A percentile compares a stretch with the other conserved stretches of the same genome.
phyloP scores from a whole-genome alignment of 805 yeast species.

The Ogataea glucozyma region DNA sequence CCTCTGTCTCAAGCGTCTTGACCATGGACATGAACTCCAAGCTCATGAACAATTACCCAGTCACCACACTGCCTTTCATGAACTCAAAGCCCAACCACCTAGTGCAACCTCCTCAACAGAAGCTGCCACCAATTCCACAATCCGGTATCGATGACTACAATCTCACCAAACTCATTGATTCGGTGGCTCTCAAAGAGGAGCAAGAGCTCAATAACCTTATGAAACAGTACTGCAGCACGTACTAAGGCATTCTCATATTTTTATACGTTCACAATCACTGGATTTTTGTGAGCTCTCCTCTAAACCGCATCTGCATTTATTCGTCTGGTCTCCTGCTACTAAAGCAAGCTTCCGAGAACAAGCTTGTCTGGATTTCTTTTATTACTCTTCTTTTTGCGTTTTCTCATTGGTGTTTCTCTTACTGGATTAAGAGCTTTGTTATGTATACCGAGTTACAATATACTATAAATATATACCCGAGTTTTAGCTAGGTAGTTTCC shows the following conservation, averaged over 20 bases:
- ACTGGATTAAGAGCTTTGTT: conserved; percentile 2
- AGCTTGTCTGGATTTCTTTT: no score
- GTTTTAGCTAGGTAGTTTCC: neutral
- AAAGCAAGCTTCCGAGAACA: no score
- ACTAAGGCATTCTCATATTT: neutral
- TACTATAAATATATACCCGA: conserved; percentile 3
- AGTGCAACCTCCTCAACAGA: conserved; percentile 6
- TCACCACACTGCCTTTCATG: conserved; percentile 7
- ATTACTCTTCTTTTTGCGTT: neutral
- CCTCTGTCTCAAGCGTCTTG: conserved; percentile 32
- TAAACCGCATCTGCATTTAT: conserved; percentile 5
- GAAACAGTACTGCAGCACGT: conserved; percentile 34
- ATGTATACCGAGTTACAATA: no score
- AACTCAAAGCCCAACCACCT: neutral
- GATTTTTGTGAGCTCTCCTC: neutral
- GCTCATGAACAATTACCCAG: conserved; percentile 12
- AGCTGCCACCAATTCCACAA: conserved; percentile 7
- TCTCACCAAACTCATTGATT: conserved; percentile 31
- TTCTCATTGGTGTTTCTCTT: conserved; percentile 1
- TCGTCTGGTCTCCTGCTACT: neutral
- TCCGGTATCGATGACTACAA: conserved; percentile 23
- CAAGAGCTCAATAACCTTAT: conserved; percentile 35
- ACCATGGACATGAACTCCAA: conserved; percentile 13
- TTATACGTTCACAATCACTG: conserved; percentile 2
- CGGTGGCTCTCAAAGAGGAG: conserved; percentile 37